Evolutionary conservation across 2,329 filamentous ascomycete species (phyloP), one percentile per base, ranked within the genome.

Genomic region (Kalmusia sp.): DNA sequence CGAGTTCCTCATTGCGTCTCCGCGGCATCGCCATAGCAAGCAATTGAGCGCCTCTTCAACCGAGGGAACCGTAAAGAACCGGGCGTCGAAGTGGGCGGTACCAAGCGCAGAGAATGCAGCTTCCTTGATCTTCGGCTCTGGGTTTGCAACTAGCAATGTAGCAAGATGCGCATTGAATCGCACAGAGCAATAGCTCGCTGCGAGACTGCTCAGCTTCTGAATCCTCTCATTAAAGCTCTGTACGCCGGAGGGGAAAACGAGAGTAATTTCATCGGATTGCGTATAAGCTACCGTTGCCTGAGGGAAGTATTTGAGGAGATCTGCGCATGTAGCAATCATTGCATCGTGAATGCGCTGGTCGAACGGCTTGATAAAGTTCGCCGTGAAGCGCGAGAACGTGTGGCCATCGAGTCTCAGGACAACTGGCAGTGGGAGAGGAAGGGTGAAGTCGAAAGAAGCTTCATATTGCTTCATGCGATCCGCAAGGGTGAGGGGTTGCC

Each of bases 401-500:
- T 70, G 67, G 17, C 68, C 67, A 28, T 72, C 69, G 4, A 72
- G 62, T 22, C 67, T 68, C 6, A 71, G 57, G 11, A 72, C 54
- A 14, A 62, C 55, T 4, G 69, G 67, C 1, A 47, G 40, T 39
- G 54, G 21, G 11, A 43, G 27, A 2, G 67, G 66, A 6, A 72
- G 47, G 6, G 47, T 59, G 51, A 52, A 52, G 54, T 72, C 65
- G 55, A 53, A 65, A 27, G 47, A 33, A 19, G 65, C 52, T 59
- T 72, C 69, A 55, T 72, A 70, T 24, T 61, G 47, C 49, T 71
- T 71, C 69, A 72, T 72, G 43, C 69, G 69, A 11, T 57, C 54
- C 25, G 63, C 69, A 7, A 72, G 61, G 17, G 62, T 37, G n/a
- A 44, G 25, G 51, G 11, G 21, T 2, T 35, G 24, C n/a, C 37